A percentile compares a stretch with the other conserved stretches of the same genome.
Evolutionary conservation across 768 basidiomycete species (phyloP).

Genomic region (Hygrocybe coccinea): DNA sequence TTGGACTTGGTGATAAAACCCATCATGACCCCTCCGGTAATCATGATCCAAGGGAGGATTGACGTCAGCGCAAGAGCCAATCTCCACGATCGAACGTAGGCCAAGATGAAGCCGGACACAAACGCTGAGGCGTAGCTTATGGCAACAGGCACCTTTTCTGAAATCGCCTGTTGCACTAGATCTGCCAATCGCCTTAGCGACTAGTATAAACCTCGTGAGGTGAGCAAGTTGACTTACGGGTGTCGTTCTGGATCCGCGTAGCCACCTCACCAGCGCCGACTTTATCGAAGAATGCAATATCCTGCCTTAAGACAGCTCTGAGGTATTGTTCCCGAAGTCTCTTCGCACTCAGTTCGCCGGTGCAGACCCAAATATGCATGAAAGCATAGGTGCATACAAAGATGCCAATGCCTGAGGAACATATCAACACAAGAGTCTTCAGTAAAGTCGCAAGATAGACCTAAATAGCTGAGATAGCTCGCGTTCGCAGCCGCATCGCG

Average conservation of each 20-base stretch:
- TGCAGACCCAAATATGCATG: constrained; percentile 68
- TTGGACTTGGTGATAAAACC: background rate
- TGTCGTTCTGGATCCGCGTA: constrained; percentile 86
- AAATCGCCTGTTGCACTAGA: constrained; percentile 85
- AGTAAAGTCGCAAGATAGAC: constrained; percentile 28
- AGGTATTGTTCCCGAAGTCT: constrained; percentile 83
- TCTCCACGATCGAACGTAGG: constrained; percentile 67
- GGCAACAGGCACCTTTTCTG: constrained; percentile 78
- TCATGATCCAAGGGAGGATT: constrained; percentile 77
- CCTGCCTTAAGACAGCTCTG: constrained; percentile 73
- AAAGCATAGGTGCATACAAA: constrained; percentile 68
- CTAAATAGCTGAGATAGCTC: constrained; percentile 60
- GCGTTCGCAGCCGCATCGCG: constrained; percentile 53
- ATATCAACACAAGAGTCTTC: background rate
- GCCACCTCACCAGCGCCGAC: constrained; percentile 94
- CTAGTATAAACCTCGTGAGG: background rate
- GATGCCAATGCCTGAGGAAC: constrained; percentile 59
- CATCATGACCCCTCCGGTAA: constrained; percentile 67
- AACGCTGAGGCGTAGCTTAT: constrained; percentile 67
- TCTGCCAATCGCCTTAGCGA: constrained; percentile 39
- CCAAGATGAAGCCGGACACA: constrained; percentile 72
- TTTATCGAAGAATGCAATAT: constrained; percentile 85
- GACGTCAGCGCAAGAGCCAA: constrained; percentile 78
- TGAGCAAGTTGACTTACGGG: constrained; percentile 45
- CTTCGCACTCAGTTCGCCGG: constrained; percentile 78